phyloP scores from a whole-genome alignment of 225 moss, liverwort and hornwort genomes.

The Rhytidiadelphus loreus region DNA sequence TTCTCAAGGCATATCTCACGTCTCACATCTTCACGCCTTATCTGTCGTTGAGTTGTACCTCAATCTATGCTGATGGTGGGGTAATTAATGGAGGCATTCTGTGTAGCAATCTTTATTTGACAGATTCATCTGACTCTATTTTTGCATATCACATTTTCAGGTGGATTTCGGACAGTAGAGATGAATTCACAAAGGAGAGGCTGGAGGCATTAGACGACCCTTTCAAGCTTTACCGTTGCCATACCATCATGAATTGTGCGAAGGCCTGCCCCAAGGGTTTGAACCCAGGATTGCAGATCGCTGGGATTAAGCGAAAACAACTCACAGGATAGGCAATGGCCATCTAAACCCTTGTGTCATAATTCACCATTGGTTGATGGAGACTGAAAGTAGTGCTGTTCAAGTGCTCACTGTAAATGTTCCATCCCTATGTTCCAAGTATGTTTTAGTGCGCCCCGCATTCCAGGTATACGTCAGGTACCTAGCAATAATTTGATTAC shows the following conservation, averaged over 20 bases:
- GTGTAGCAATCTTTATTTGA: background rate
- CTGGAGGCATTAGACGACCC: conserved; percentile 77
- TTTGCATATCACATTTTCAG: conserved; percentile 14
- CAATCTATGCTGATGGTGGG: background rate
- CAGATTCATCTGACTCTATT: background rate
- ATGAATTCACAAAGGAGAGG: conserved; percentile 84
- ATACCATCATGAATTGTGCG: conserved; percentile 96
- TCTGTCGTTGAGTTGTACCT: background rate
- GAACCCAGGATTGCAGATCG: conserved; percentile 88
- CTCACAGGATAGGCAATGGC: conserved; percentile 2
- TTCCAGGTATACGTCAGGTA: background rate
- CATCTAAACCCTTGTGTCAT: background rate
- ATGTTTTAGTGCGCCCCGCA: background rate
- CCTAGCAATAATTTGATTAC: background rate
- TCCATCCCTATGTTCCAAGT: background rate
- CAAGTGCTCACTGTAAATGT: background rate
- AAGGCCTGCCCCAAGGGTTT: conserved; percentile 71
- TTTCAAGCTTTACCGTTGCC: conserved; percentile 93
- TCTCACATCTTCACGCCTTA: background rate
- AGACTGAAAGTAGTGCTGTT: background rate
- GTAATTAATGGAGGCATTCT: background rate
- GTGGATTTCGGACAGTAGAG: conserved; percentile 88
- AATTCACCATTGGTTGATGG: background rate
- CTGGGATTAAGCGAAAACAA: conserved; percentile 48
- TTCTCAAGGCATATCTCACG: background rate